Base-by-base conservation (phyloP, 2,329 filamentous ascomycete species). In the Macrophomina pseudophaseolina region DNA sequence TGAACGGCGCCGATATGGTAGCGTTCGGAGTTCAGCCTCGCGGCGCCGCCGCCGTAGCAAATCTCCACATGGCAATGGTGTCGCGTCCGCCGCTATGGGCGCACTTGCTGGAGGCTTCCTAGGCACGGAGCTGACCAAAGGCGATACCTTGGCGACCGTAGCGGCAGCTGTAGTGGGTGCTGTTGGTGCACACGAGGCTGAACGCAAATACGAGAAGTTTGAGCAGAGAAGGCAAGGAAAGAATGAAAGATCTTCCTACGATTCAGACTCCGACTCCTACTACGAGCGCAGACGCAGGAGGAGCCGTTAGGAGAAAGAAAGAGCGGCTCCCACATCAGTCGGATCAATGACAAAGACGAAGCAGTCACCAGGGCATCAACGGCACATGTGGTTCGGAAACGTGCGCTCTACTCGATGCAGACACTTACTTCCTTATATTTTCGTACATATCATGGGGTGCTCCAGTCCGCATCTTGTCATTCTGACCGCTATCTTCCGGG, bases 121-220 rank as follows among this genome's bases (percentile, higher is more conserved):
- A 2, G 76, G 74, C 30, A 70, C 71, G 53, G 72, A 73, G 60
- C 70, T 73, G 38, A 73, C 72, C 49, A 72, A 76, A 35, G 66
- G 66, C 4, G 64, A 68, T 33, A 74, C 72, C 1, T 67, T 74
- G 33, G 72, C 74, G 4, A 77, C 76, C 3, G 70, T 79, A 16
- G 75, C 68, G 6, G 75, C 76, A 3, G 77, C 77, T 11, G 72
- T 79, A 5, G 67, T 78, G 14, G 77, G 77, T 7, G 76, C 76
- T 0, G 62, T 79, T 2, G 74, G 73, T 16, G 75, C 71, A 7
- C 69, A 72, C 46, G 74, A 77, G 59, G 68, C 67, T 0, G 71
- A 75, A 56, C 73, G 74, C 66, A 64, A 68, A 35, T 75, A 71
- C 58, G 74, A 72, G n/a, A 68, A 67, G 42, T 64, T 66, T 9